Evolutionary conservation across 176 grass and related monocot species (phyloP), one percentile per base, ranked within the genome.

Genomic region (Thinopyrum elongatum): DNA sequence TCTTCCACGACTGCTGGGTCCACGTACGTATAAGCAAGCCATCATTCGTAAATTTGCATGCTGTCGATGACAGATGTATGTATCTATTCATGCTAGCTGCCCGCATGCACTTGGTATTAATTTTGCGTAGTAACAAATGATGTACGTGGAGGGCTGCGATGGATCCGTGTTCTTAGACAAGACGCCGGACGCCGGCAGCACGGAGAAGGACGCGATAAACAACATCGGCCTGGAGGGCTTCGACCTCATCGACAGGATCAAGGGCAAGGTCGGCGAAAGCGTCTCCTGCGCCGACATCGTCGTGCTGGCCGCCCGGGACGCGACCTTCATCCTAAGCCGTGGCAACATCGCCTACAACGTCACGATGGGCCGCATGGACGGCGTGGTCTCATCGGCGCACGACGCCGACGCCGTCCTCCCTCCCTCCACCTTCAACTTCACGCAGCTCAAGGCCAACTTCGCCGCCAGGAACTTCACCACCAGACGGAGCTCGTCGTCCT

Each of bases 1-100:
- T 89, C 1, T 92, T 92, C 76, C 91, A 92, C 61, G 91, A 92
- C 57, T 92, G 91, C 65, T 92, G 86, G 80, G 70, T 92, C 16
- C 33, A 86, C 14, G 91, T 87, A 77, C 6, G 79, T 29, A 17
- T 61, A 36, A 14, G 3, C 14, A 28, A 11, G 8, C 46, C 38
- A 49, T 57, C 5, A 41, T 41, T 17, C 49, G 5, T 0, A 57
- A 57, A 9, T 19, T 57, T 51, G 16, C 23, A 11, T 8, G 28
- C 19, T 16, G 33, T 69, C 65, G 2, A 34, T 35, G 17, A 23
- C 58, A 7, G 58, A 70, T 70, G 41, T 42, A 34, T 4, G 30
- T 15, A 70, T 70, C 14, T 16, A 66, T 66, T 6, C 65, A 69
- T 19, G 28, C 14, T 15, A 49, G 46, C 46, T 49, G 46, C 13